Conservation (phyloP, 2,329 filamentous ascomycete species). For the Fusarium drepaniforme region DNA sequence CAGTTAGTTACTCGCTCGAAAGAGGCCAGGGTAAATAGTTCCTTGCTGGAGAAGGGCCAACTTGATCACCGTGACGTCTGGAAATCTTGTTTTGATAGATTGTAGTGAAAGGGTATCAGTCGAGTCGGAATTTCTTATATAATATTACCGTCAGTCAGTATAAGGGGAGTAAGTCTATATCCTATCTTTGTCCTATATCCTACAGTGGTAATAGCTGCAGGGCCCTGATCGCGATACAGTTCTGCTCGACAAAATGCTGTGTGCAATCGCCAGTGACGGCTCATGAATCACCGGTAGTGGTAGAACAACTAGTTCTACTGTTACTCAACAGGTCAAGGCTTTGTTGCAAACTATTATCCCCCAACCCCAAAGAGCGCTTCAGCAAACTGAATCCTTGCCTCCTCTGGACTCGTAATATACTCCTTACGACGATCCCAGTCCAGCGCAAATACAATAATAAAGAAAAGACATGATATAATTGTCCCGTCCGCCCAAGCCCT, state of each 20-base stretch:
- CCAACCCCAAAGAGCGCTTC: neutral
- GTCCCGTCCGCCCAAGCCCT: neutral
- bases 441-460: neutral
- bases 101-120: neutral
- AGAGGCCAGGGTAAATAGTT: neutral
- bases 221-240: no score
- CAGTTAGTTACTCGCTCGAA: neutral
- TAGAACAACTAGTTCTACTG: no score
- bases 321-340: no score
- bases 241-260: no score
- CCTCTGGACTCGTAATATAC: neutral
- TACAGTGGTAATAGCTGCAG: no score
- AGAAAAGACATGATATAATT: neutral
- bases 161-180: rapidly evolving
- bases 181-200: rapidly evolving
- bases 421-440: neutral
- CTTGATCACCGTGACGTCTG: neutral
- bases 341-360: neutral
- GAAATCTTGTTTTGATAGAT: neutral
- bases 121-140: neutral
- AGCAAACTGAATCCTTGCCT: neutral
- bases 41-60: neutral
- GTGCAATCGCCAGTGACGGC: no score
- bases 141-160: neutral
- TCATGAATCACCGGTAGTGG: no score